Evolutionary conservation across 495 filamentous ascomycete species (phyloP), one percentile per base, ranked within the genome.

Genomic region (Penicillium canescens): DNA sequence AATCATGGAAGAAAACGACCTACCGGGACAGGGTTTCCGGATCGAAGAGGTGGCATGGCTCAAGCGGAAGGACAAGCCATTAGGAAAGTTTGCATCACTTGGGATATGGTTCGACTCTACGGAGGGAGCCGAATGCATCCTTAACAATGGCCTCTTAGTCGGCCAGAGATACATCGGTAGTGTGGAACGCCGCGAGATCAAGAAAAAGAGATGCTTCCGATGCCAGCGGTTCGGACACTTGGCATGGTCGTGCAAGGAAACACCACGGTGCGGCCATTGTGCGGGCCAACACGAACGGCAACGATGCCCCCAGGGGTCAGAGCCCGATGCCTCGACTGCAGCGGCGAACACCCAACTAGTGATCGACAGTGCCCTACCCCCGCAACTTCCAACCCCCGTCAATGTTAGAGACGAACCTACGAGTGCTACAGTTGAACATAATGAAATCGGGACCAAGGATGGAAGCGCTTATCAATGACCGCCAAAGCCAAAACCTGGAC

Each of bases 381-480:
- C 4, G 23, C 54, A 23, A 52, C 42, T 14, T 42, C 44, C 6
- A 48, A 37, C 23, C 23, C 50, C 7, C 13, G 16, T 8, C 26
- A 55, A 62, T 71, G 46, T 51, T 57, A 49, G 45, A 51, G 37
- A 51, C 8, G 44, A 70, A 63, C 45, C 58, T 70, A 11, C 53
- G 50, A 18, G 11, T 68, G 24, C 51, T 70, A 56, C 46, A 70
- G 56, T 40, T 67, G 54, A 67, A 70, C 36, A 67, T 62, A 1
- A 56, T 53, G 59, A 64, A 67, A 57, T 66, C 56, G 0, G 53
- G 54, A 41, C 33, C 57, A 45, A 45, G 59, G 21, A 68, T 70
- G 42, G 60, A 70, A 41, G 65, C 62, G 37, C 60, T 70, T 8
- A 65, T 70, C 38, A 70, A 70, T 36, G 53, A 70, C 28, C 57